Base-by-base conservation (phyloP, 495 filamentous ascomycete genomes). In the Pseudoneurospora amorphoporcata region DNA sequence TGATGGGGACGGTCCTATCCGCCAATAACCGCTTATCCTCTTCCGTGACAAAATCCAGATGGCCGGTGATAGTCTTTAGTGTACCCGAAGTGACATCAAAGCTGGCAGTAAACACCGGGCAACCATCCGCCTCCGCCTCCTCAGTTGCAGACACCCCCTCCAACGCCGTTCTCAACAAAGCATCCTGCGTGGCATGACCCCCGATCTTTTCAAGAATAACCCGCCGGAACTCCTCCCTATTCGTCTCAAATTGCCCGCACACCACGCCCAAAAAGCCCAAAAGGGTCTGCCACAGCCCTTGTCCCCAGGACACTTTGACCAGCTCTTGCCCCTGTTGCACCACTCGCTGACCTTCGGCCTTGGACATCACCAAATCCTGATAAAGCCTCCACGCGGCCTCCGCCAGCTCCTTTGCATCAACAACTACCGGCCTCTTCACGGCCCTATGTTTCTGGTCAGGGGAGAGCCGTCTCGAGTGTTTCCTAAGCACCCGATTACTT, bases 11-110 rank as follows among this genome's bases (percentile, higher is more conserved):
- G 0, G 12, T 9, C 37, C 75, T 81, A 37, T 79, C 72, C 2
- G 73, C 40, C n/a, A 83, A 74, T 2, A 82, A 73, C 38, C 71
- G 40, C 58, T 76, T 79, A 7, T 71, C 78, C 39, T 74, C 14
- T n/a, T 72, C 74, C 0, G 78, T 75, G 0, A 69, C 70, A 12
- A 81, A 78, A 71, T 82, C 73, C 42, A 82, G 7, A 23, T 74
- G 80, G 1, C 74, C 78, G 9, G 76, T 81, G 45, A 83, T 38
- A 1, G 73, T 47, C 8, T 35, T 39, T 16, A 81, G 76, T 9
- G 73, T 40, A 0, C 69, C 73, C 0, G 71, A n/a, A 6, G 37
- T 8, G 9, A 16, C 35, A 14, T 75, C 70, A 3, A 77, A 47
- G 19, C 71, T 61, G 19, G 73, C 70, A 1, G 42, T 74, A 19